phyloP scores from a whole-genome alignment of 352 stramenopile species.

The Pythium pyrilobum region DNA sequence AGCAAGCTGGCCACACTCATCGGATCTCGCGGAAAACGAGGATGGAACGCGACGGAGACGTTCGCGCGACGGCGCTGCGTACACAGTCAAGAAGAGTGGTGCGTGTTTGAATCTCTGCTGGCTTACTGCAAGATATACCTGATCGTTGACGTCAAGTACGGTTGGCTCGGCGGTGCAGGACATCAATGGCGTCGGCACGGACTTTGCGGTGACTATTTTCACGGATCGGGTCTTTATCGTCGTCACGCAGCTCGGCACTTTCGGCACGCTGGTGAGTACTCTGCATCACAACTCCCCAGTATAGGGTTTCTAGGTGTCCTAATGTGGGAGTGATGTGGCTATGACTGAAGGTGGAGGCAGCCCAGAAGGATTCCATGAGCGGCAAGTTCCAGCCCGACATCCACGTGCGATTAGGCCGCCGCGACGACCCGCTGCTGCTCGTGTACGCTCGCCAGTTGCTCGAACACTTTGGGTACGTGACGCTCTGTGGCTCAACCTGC shows the following conservation, averaged over 20 bases:
- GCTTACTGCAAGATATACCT: too few species aligned
- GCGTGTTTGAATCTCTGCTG: neutral
- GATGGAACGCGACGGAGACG: slow-evolving; percentile 3
- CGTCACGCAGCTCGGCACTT: slow-evolving; percentile 76
- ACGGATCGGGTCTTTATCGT: slow-evolving; percentile 76
- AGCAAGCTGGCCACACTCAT: neutral
- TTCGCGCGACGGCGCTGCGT: slow-evolving; percentile 22
- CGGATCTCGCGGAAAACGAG: neutral
- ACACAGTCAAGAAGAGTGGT: slow-evolving; percentile 26
- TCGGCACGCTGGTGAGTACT: slow-evolving; percentile 60
- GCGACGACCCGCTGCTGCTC: slow-evolving; percentile 77
- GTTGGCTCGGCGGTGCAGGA: too few species aligned
- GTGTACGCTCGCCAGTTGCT: slow-evolving; percentile 81
- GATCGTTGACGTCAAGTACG: too few species aligned
- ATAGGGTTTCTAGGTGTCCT: neutral
- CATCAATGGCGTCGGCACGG: slow-evolving; percentile 68
- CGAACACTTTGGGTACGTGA: slow-evolving; percentile 74
- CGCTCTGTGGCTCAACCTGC: neutral
- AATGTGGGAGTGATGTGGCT: too few species aligned
- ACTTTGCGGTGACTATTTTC: slow-evolving; percentile 76
- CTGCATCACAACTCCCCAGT: neutral
- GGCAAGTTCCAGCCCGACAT: slow-evolving; percentile 77
- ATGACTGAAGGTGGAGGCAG: slow-evolving; percentile 50
- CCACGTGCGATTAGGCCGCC: slow-evolving; percentile 63
- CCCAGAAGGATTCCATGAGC: slow-evolving; percentile 72